Percentiles rank a stretch among this genome's conserved stretches.
phyloP scores from a whole-genome alignment of 345 rosid genomes.

The Arabis alpina region DNA sequence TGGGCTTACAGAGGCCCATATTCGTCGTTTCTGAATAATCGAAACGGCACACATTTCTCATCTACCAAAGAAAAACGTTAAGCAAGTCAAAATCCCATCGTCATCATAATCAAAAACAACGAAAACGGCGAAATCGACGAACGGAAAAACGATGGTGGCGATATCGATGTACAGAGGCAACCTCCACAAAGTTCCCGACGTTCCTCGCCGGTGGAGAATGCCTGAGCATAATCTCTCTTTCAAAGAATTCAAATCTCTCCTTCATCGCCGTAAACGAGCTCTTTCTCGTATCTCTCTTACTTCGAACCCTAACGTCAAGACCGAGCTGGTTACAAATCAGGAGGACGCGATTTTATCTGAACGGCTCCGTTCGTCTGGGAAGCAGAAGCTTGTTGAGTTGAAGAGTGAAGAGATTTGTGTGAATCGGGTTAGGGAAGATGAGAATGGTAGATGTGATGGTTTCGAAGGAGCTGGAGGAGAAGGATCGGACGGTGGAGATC shows the following conservation, averaged over 20 bases:
- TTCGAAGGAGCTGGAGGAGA: constrained; percentile 23
- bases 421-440: constrained; percentile 28
- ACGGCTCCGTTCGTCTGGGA: constrained; percentile 22
- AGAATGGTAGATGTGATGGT: constrained; percentile 26
- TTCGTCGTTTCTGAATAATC: neutral
- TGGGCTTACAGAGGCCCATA: neutral
- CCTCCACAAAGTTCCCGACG: constrained; percentile 80
- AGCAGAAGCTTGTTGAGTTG: constrained; percentile 38
- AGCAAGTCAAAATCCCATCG: constrained; percentile 17
- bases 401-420: constrained; percentile 34
- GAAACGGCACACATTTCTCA: constrained; percentile 31
- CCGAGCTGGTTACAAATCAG: constrained; percentile 24
- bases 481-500: constrained; percentile 38
- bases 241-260: constrained; percentile 68
- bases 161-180: constrained; percentile 91
- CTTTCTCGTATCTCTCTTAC: constrained; percentile 55
- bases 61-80: constrained; percentile 19
- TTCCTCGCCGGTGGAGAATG: constrained; percentile 80
- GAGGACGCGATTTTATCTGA: constrained; percentile 5
- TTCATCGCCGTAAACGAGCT: constrained; percentile 66
- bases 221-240: constrained; percentile 62
- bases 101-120: constrained; percentile 13
- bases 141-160: constrained; percentile 64
- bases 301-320: constrained; percentile 31
- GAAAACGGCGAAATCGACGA: constrained; percentile 34